Conservation (phyloP, 345 rosid species). For the Dipteronia dyeriana region DNA sequence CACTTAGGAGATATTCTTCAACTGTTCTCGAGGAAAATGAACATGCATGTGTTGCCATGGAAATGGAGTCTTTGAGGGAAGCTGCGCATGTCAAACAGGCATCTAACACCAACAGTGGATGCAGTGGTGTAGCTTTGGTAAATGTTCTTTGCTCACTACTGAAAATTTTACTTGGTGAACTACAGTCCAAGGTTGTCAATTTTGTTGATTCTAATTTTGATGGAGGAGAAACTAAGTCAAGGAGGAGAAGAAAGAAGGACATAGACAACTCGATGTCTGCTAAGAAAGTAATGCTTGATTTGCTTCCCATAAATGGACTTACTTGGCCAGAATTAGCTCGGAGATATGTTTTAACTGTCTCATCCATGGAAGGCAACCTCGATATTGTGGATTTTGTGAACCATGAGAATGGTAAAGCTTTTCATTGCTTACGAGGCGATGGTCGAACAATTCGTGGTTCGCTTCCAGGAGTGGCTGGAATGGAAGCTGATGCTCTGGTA, state of each 20-base stretch:
- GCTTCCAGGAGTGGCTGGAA: conserved; percentile 33
- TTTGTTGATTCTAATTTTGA: conserved; percentile 33
- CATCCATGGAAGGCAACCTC: conserved; percentile 36
- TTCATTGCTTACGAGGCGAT: conserved; percentile 35
- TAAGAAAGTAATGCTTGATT: conserved; percentile 35
- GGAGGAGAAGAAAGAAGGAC: conserved; percentile 36
- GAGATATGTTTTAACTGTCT: conserved; percentile 31
- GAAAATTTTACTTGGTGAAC: conserved; percentile 32
- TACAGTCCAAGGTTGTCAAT: conserved; percentile 28
- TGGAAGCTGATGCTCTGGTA: conserved; percentile 49
- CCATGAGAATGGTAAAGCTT: conserved; percentile 34
- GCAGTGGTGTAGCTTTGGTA: conserved; percentile 21
- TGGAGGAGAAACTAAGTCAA: conserved; percentile 32
- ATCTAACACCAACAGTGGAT: conserved; percentile 11
- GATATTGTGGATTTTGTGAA: conserved; percentile 32
- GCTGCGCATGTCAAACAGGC: conserved; percentile 9
- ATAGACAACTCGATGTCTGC: conserved; percentile 24
- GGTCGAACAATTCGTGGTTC: conserved; percentile 29
- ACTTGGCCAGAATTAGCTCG: conserved; percentile 48
- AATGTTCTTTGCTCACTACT: conserved; percentile 32
- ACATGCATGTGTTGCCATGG: conserved; percentile 8
- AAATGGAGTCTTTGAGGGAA: conserved; percentile 20
- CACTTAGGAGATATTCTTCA: conserved; percentile 18
- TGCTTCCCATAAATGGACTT: conserved; percentile 38
- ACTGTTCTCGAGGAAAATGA: conserved; percentile 5